phyloP scores from a whole-genome alignment of 2,329 filamentous ascomycete genomes.

The Fusarium guadeloupense region DNA sequence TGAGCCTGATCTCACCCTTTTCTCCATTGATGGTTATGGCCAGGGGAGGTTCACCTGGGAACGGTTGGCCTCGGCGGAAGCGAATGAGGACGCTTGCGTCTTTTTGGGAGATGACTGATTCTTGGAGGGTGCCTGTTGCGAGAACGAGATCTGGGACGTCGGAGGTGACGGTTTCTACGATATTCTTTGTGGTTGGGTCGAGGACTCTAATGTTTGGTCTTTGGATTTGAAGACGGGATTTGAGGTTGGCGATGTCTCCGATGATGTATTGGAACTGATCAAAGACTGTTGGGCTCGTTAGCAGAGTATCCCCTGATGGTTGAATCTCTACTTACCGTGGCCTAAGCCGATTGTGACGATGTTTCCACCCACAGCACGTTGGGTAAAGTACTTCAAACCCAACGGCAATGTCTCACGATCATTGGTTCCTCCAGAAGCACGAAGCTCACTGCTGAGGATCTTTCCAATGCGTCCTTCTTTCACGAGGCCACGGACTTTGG shows the following conservation, averaged over 20 bases:
- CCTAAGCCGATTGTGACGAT: constrained; percentile 53
- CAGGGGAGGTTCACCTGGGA: constrained; percentile 56
- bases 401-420: constrained; percentile 46
- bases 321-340: constrained; percentile 48
- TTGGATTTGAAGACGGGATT: constrained; percentile 57
- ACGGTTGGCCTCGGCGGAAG: constrained; percentile 59
- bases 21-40: constrained; percentile 63
- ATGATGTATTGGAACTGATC: constrained; percentile 57
- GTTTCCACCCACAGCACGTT: constrained; percentile 59
- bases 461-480: constrained; percentile 58
- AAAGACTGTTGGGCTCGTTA: constrained; percentile 48
- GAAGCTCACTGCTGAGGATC: constrained; percentile 60
- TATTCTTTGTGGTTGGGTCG: constrained; percentile 43
- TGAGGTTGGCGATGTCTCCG: constrained; percentile 54
- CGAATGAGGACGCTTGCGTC: constrained; percentile 56
- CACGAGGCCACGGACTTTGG: constrained; percentile 57
- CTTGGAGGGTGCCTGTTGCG: constrained; percentile 49
- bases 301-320: fast-evolving
- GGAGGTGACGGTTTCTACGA: constrained; percentile 48
- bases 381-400: constrained; percentile 58
- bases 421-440: constrained; percentile 49
- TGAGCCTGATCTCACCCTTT: constrained; percentile 59
- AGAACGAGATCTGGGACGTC: constrained; percentile 57
- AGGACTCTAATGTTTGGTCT: constrained; percentile 51
- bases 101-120: constrained; percentile 35